Base-by-base conservation (phyloP, 2,329 filamentous ascomycete genomes). In the Microcera coccophila region DNA sequence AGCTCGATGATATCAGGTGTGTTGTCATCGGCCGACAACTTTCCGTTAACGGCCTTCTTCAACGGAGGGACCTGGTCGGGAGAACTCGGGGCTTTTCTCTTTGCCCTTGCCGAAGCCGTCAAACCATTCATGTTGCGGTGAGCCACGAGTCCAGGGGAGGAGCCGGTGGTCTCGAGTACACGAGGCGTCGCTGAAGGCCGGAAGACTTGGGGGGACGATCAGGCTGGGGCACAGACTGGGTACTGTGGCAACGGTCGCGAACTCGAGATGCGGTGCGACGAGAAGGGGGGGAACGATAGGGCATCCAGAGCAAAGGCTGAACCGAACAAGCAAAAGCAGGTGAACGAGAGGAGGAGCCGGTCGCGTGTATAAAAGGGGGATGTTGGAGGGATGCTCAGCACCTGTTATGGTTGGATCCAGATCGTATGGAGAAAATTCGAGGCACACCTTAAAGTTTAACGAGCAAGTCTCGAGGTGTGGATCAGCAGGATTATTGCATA, bases 71-170 rank as follows among this genome's bases (percentile, higher is more conserved):
- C 54, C 33, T 61, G 52, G 41, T 69, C 67, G 33, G 69, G 61
- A 31, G 70, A 63, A 47, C 67, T 66, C 26, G 71, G 66, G 21
- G 71, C 73, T 61, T 78, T 79, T 58, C 76, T 73, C 67, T 79
- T 79, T 47, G 66, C 64, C 60, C 72, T 69, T 48, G 66, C 61
- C 29, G 66, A 64, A 26, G 63, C 56, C 45, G 61, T 60, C 41
- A 64, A 54, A 45, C 68, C 68, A 52, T 74, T 74, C 73, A 76
- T 76, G 45, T 42, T 57, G 42, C 31, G 45, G 26, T 41, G 24
- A 34, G 34, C 40, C 41, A 19, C 18, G 42, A 11, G 16, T 5
- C 39, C 20, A 38, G 21, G 32, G 31, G 43, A 35, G 15, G 36
- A 38, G 32, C 36, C 35, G 42, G 14, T 38, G 34, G 20, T 36